A percentile compares a stretch with the other conserved stretches of the same genome.
These are phyloP conservation scores for Naganishia onofrii DNA, from an alignment of 768 basidiomycete genomes.

Conservation along the genomic window DNA sequence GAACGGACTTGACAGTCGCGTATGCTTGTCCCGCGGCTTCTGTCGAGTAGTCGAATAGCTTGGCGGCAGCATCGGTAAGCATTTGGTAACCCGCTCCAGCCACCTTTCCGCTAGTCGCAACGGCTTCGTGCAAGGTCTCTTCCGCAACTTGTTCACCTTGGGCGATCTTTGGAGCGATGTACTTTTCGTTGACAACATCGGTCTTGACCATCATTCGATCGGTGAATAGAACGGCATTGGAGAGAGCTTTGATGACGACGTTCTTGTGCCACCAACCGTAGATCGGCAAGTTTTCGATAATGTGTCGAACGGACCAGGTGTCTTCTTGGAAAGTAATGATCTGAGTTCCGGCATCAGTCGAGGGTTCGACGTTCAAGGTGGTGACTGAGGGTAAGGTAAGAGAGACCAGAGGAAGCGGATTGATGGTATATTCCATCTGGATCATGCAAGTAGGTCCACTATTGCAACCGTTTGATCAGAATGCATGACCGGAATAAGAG, in stretches of 20 bases:
- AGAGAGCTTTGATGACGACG: conserved; percentile 25
- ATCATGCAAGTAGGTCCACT: conserved; percentile 24
- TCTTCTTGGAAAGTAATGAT: conserved; percentile 22
- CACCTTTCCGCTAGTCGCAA: conserved; percentile 15
- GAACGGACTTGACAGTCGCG: not conserved
- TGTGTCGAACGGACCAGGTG: conserved; percentile 20
- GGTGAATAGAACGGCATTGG: conserved; percentile 16
- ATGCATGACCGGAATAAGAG: not conserved
- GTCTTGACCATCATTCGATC: conserved; percentile 22
- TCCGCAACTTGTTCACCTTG: conserved; percentile 23
- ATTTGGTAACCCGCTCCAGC: conserved; percentile 20
- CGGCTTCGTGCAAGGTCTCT: conserved; percentile 20
- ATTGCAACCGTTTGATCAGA: not conserved
- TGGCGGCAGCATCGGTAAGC: conserved; percentile 10
- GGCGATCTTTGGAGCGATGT: conserved; percentile 19
- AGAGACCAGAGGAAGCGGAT: conserved; percentile 21
- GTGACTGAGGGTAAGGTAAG: conserved; percentile 17
- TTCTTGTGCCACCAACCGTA: conserved; percentile 28
- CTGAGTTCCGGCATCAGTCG: conserved; percentile 21
- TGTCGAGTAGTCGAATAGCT: conserved; percentile 20
- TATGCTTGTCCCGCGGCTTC: conserved; percentile 17
- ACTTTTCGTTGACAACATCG: conserved; percentile 24
- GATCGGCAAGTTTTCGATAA: conserved; percentile 24
- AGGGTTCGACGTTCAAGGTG: conserved; percentile 17
- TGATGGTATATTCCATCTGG: conserved; percentile 19